Base-by-base conservation (phyloP, 208 protist species). In the Leishmania tarentolae region DNA sequence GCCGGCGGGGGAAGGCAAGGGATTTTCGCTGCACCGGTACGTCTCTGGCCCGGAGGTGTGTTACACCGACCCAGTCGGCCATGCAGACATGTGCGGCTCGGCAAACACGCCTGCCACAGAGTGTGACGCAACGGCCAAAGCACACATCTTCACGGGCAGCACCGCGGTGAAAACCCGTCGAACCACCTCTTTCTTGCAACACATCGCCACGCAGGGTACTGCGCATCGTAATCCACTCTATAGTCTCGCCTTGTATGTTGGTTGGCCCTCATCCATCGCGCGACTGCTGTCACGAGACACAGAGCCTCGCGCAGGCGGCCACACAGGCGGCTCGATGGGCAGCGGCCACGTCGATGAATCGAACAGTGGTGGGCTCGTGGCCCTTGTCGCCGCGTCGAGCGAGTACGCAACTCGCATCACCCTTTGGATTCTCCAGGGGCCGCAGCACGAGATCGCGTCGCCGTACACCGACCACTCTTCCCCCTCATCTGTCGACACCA, bases 21-120 rank as follows among this genome's bases (percentile, higher is more conserved):
- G 86, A 19, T 95, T 95, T 76, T 84, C 86, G 46, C 82, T 94
- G 5, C 65, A 88, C 56, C 87, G 83, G 52, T 94, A 92, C 79
- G 66, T 80, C 53, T 84, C 87, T 3, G 82, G 80, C 19, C 72
- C 80, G 1, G 83, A 83, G 40, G 31, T 68, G 52, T 44, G 46
- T 24, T 79, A 66, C 31, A 63, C 70, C 11, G 57, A 69, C 13
- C 78, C 40, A 13, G 66, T 44, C 15, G 17, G 24, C 1, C 9
- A 11, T 50, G 31, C 47, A 8, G 78, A 35, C 42, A 46, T 37
- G 57, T 21, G 17, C 66, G 13, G 7, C 44, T 28, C 35, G 37
- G 47, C 63, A 35, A 37, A n/a, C 42, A 17, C 56, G 11, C 17
- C 3, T 53, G 31, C 42, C 52, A 59, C 9, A 9, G 42, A 28